Evolutionary conservation across 2,329 filamentous ascomycete species (phyloP).

Genomic region (Fusarium penzigii): DNA sequence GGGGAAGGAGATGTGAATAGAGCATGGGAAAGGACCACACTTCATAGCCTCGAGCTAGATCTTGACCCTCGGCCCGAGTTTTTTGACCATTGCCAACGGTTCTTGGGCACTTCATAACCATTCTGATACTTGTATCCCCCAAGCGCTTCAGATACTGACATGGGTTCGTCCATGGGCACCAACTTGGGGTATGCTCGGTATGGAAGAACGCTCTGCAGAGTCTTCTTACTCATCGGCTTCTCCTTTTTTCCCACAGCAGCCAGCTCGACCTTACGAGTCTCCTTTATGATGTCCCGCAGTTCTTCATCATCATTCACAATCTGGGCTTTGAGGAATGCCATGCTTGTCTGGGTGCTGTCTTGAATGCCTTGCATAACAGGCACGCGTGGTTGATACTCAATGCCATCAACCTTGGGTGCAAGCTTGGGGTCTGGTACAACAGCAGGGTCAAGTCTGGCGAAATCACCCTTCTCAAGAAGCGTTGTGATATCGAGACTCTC

Average conservation of each 20-base stretch:
- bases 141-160: constrained; percentile 39
- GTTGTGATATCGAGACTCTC: constrained; percentile 81
- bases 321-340: constrained; percentile 79
- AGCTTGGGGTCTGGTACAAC: constrained; percentile 54
- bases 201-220: constrained; percentile 36
- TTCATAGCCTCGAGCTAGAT: constrained; percentile 29
- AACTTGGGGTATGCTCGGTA: constrained; percentile 37
- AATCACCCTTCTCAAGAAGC: constrained; percentile 72
- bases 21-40: too few relatives aligned
- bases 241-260: constrained; percentile 22
- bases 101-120: constrained; percentile 21
- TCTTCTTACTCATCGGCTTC: constrained; percentile 25
- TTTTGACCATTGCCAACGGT: constrained; percentile 28
- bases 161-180: constrained; percentile 37
- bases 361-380: constrained; percentile 79
- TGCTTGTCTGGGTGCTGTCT: constrained; percentile 45
- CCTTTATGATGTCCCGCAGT: constrained; percentile 69
- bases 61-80: constrained; percentile 24
- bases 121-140: not conserved
- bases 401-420: constrained; percentile 61
- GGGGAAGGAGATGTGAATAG: not conserved
- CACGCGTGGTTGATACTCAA: constrained; percentile 68
- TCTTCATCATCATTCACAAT: constrained; percentile 75
- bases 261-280: constrained; percentile 45
- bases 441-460: constrained; percentile 67